Evolutionary conservation across 2,329 filamentous ascomycete species (phyloP).

Genomic region (Aciculosporium take): DNA sequence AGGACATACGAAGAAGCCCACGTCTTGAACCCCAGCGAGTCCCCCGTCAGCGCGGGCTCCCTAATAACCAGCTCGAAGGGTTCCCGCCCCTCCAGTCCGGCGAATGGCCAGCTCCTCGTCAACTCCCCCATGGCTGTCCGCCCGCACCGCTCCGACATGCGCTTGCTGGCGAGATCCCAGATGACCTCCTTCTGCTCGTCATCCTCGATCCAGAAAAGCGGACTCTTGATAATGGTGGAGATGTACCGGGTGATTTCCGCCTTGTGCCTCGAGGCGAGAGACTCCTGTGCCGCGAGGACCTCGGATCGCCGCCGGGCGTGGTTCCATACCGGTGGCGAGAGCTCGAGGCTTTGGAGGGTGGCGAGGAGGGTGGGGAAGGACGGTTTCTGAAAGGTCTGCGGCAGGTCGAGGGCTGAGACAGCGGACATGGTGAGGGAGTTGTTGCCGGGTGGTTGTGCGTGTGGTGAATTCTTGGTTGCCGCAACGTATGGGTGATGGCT

Average conservation of each 20-base stretch:
- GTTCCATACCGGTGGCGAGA: conserved; percentile 57
- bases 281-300: conserved; percentile 27
- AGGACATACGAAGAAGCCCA: conserved; percentile 88
- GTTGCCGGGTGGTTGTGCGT: no score
- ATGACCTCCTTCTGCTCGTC: conserved; percentile 53
- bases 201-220: conserved; percentile 52
- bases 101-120: conserved; percentile 39
- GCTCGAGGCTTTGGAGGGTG: conserved; percentile 50
- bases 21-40: conserved; percentile 84
- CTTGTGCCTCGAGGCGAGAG: conserved; percentile 26
- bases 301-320: conserved; percentile 26
- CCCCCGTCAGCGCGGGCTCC: conserved; percentile 77
- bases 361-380: conserved; percentile 47
- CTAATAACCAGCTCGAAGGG: conserved; percentile 55
- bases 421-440: conserved; percentile 1
- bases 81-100: conserved; percentile 14
- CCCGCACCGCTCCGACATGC: conserved; percentile 77
- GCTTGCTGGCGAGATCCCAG: conserved; percentile 65
- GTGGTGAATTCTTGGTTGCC: neutral
- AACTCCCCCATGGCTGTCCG: conserved; percentile 47
- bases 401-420: conserved; percentile 43
- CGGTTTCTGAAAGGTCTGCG: conserved; percentile 70
- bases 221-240: conserved; percentile 52
- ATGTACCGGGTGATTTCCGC: conserved; percentile 50
- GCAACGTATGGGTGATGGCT: neutral